Evolutionary conservation across 2,329 filamentous ascomycete species (phyloP).

Genomic region (Orbilia ellipsospora): DNA sequence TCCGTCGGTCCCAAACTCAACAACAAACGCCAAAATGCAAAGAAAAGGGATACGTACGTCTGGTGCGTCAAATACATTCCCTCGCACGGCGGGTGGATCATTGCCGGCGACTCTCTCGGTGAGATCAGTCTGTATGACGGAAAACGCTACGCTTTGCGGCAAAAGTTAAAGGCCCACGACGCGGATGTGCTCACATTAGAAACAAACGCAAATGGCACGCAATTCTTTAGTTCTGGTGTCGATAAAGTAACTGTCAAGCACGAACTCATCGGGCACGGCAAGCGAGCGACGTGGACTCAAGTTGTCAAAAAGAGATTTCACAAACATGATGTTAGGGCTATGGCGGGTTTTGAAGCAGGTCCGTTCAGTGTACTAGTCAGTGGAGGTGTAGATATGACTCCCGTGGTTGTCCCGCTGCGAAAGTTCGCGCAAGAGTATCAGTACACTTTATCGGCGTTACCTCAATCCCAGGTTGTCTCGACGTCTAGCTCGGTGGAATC

Average conservation of each 20-base stretch:
- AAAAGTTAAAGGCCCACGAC: slow-evolving; percentile 85
- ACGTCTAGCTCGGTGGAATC: slow-evolving; percentile 73
- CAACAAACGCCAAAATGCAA: slow-evolving; percentile 50
- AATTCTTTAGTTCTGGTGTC: slow-evolving; percentile 89
- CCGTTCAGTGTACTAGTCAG: slow-evolving; percentile 88
- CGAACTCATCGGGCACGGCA: slow-evolving; percentile 72
- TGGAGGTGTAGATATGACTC: slow-evolving; percentile 87
- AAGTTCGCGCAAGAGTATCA: slow-evolving; percentile 83
- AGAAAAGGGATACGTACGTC: slow-evolving; percentile 80
- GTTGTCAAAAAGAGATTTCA: slow-evolving; percentile 88
- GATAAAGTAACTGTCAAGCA: slow-evolving; percentile 88
- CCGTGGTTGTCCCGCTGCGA: slow-evolving; percentile 81
- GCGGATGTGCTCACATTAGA: slow-evolving; percentile 92
- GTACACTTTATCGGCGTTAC: slow-evolving; percentile 82
- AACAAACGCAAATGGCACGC: slow-evolving; percentile 79
- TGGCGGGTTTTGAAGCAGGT: slow-evolving; percentile 87
- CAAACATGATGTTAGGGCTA: slow-evolving; percentile 91
- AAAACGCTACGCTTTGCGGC: slow-evolving; percentile 86
- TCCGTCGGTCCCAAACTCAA: slow-evolving; percentile 85
- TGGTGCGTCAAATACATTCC: slow-evolving; percentile 85
- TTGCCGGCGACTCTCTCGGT: slow-evolving; percentile 93
- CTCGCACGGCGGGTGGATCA: slow-evolving; percentile 76
- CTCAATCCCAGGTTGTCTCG: slow-evolving; percentile 78
- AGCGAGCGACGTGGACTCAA: slow-evolving; percentile 79
- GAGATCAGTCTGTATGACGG: slow-evolving; percentile 94